Conservation (phyloP, 2,329 filamentous ascomycete genomes). For the Chrysoporthe puriensis region DNA sequence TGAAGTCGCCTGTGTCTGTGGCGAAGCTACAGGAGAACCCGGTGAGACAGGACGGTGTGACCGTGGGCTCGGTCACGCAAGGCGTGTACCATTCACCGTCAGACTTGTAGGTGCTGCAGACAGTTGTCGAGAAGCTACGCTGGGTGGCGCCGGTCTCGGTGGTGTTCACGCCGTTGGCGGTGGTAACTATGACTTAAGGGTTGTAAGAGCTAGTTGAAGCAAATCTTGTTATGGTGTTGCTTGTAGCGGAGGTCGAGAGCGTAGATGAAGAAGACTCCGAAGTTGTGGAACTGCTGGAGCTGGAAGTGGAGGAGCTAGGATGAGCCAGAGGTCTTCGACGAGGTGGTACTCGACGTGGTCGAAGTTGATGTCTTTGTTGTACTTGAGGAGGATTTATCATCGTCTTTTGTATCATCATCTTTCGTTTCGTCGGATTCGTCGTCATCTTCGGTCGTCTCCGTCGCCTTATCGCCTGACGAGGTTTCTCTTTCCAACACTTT, state of each 20-base stretch:
- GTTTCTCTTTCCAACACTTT: not conserved
- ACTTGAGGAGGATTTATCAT: slow-evolving; percentile 27
- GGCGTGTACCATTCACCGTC: slow-evolving; percentile 37
- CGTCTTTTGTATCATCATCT: slow-evolving; percentile 29
- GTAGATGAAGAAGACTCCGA: not conserved
- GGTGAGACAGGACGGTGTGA: slow-evolving; percentile 45
- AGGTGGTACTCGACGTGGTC: not conserved
- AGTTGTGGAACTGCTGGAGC: not conserved
- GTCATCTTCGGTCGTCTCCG: not conserved
- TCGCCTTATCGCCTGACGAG: not conserved
- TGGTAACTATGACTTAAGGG: slow-evolving; percentile 27
- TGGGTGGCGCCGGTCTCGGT: slow-evolving; percentile 43
- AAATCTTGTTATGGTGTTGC: slow-evolving; percentile 14
- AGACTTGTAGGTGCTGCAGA: slow-evolving; percentile 43
- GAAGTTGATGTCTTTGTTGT: not conserved
- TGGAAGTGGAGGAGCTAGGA: not conserved
- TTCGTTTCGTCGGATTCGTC: not conserved
- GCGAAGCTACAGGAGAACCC: slow-evolving; percentile 51
- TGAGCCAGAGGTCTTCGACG: not conserved
- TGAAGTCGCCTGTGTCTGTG: slow-evolving; percentile 44
- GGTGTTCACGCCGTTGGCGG: slow-evolving; percentile 27
- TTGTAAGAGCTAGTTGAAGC: slow-evolving; percentile 26
- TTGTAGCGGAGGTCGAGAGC: slow-evolving; percentile 7
- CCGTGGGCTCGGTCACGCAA: slow-evolving; percentile 44
- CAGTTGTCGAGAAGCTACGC: slow-evolving; percentile 39